These are phyloP conservation scores for Eimeria praecox DNA, from an alignment of 169 alveolate genomes.

Conservation along the genomic window DNA sequence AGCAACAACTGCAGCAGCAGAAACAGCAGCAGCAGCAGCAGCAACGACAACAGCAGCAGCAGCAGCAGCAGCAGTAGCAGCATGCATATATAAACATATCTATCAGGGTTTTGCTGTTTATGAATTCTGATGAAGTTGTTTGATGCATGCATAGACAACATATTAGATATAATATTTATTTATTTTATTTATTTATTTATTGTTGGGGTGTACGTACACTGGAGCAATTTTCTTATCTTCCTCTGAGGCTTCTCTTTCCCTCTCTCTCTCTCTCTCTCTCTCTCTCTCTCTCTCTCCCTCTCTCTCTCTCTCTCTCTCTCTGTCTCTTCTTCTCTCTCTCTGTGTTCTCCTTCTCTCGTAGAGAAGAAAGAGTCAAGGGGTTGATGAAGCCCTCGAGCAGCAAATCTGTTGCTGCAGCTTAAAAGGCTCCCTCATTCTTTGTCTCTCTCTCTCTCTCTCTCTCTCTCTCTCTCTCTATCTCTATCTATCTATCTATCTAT, in stretches of 20 bases:
- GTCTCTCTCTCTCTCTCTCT: no score
- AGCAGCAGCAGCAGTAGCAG: neutral
- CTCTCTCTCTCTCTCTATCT: no score
- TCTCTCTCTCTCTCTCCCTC: neutral
- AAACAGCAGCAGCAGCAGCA: slow-evolving; percentile 21
- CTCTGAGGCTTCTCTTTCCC: neutral
- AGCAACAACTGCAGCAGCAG: slow-evolving; percentile 7
- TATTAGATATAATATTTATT: no score
- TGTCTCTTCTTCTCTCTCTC: neutral
- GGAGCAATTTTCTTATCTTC: neutral
- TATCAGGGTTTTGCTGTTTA: no score
- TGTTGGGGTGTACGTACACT: neutral
- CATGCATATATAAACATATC: no score
- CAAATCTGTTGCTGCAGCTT: neutral
- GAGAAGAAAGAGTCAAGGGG: neutral
- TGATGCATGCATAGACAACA: no score
- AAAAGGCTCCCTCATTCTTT: neutral
- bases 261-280: neutral
- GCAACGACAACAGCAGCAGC: neutral
- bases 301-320: neutral
- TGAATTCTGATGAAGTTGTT: no score
- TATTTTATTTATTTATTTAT: neutral
- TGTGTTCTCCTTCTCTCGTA: neutral
- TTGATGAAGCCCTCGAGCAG: neutral
- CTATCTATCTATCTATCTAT: no score